Evolutionary conservation across 2,329 filamentous ascomycete genomes (phyloP).

Genomic region (Aspergillus phoenicis): DNA sequence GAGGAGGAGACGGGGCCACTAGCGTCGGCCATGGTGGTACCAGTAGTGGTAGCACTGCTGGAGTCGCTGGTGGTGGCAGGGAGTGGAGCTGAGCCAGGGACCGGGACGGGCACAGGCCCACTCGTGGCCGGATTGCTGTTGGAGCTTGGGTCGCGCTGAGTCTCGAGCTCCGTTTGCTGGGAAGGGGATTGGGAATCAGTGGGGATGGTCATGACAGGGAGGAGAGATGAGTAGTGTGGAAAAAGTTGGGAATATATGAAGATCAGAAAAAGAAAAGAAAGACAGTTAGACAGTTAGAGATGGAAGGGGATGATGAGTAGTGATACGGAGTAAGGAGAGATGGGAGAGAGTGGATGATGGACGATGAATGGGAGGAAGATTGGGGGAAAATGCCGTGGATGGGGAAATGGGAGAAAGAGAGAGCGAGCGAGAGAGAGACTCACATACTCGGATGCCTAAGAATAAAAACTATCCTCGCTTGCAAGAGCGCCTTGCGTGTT

Average conservation of each 20-base stretch:
- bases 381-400: too few species aligned
- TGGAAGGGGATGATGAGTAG: too few species aligned
- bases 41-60: not conserved
- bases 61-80: not conserved
- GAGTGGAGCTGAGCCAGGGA: constrained; percentile 22
- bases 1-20: constrained; percentile 21
- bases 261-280: too few species aligned
- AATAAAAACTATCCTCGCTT: constrained; percentile 6
- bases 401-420: not conserved
- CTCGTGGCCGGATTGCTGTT: not conserved
- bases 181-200: constrained; percentile 11
- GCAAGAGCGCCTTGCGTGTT: constrained; percentile 15
- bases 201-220: constrained; percentile 14
- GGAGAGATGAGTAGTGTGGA: not conserved
- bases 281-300: too few species aligned
- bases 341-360: not conserved
- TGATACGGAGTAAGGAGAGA: not conserved
- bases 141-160: constrained; percentile 24
- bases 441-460: not conserved
- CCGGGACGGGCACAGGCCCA: not conserved
- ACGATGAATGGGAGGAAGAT: too few species aligned
- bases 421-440: constrained; percentile 7
- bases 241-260: not conserved
- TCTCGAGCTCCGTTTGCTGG: constrained; percentile 18
- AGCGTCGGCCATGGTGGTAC: constrained; percentile 34